These are phyloP conservation scores for Vicia sativa DNA, from an alignment of 306 rosid genomes.

Conservation along the genomic window DNA sequence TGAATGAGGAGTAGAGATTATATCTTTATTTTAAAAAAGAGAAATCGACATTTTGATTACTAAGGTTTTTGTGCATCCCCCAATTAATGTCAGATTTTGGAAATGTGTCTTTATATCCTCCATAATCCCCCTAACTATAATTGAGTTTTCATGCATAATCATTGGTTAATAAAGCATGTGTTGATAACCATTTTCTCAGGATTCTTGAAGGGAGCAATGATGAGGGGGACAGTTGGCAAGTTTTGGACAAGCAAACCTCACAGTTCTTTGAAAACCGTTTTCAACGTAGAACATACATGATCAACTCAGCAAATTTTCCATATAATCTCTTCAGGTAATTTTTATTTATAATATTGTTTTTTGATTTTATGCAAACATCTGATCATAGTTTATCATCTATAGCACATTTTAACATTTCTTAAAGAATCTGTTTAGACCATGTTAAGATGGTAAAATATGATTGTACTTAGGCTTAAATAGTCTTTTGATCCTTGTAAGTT, in stretches of 20 bases:
- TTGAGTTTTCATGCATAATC: background rate
- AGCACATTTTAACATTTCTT: background rate
- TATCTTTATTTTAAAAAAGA: background rate
- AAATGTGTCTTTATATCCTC: background rate
- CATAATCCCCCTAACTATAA: background rate
- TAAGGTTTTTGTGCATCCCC: background rate
- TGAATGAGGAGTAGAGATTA: background rate
- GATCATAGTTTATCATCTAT: background rate
- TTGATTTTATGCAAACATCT: background rate
- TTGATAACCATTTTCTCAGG: constrained; percentile 50
- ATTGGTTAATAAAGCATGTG: constrained; percentile 23
- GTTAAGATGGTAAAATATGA: background rate
- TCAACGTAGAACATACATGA: constrained; percentile 60
- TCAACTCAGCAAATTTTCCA: constrained; percentile 47
- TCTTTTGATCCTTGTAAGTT: no score
- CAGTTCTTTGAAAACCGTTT: constrained; percentile 69
- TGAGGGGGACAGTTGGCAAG: constrained; percentile 71
- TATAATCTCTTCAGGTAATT: constrained; percentile 66
- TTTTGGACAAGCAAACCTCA: constrained; percentile 67
- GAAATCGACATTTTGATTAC: background rate
- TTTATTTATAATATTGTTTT: background rate
- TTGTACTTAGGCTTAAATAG: no score
- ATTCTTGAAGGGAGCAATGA: constrained; percentile 84
- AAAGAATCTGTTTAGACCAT: background rate
- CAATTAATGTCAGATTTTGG: background rate